Evolutionary conservation across 129 eudicot genomes (phyloP), one percentile per base, ranked within the genome.

Genomic region (Erigeron canadensis): DNA sequence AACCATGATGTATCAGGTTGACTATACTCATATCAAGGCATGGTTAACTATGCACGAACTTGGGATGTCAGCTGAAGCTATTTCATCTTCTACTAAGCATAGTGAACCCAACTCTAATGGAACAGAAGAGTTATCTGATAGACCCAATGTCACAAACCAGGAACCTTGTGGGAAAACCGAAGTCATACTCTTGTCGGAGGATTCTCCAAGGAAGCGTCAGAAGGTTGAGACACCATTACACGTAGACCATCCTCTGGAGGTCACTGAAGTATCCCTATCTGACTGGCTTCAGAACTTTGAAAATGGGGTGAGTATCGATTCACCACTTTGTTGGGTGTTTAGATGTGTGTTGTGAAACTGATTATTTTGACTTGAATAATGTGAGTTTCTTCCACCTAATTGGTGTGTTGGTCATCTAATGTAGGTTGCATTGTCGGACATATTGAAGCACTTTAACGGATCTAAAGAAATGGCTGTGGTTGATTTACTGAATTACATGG

Each of bases 31-130:
- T 70, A 88, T 92, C 62, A 87, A 71, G 75, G 82, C 88, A 60
- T 83, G 80, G 63, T 57, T 89, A 75, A 69, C 84, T n/a, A 85
- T 92, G 91, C 82, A 77, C 77, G 96, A 89, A 41, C 79, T 83
- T 72, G 95, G 91, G 58, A 63, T 88, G 76, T 72, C 90, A 50
- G 22, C 42, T 1, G 91, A 86, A 10, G 70, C 63, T 38, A 62
- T 82, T 74, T 17, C 73, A 50, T 48, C 86, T 12, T 22, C 21
- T 66, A 63, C 59, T 40, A 72, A 64, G 43, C 68, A 72, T 39
- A 63, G 39, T 11, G 69, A 77, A 71, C 62, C 67, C 48, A 9
- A 59, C 10, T 22, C 51, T 16, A 64, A 78, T n/a, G 80, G n/a
- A 69, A 57, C 72, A 23, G 57, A 78, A 21, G 87, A 77, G 13